These are phyloP conservation scores for Thelonectria blattea DNA, from an alignment of 2,329 filamentous ascomycete species.

Conservation along the genomic window DNA sequence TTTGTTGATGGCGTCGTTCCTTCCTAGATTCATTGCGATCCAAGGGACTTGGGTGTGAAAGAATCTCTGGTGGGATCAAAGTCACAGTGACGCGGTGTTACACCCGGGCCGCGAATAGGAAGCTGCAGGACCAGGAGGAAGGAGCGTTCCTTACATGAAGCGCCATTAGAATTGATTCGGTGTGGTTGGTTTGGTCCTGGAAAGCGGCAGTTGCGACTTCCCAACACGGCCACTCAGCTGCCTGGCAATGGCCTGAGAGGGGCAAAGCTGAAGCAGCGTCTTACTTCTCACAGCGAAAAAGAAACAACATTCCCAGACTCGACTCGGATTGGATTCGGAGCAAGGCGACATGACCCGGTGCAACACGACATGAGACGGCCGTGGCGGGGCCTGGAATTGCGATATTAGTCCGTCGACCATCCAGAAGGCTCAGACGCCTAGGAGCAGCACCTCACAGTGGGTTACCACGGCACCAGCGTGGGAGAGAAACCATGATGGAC, in stretches of 20 bases:
- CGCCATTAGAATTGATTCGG: neutral
- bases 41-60: neutral
- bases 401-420: neutral
- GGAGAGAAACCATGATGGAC: neutral
- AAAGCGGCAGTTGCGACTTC: neutral
- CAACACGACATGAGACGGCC: constrained; percentile 1
- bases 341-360: constrained; percentile 1
- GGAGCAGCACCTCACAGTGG: neutral
- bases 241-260: constrained; percentile 5
- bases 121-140: neutral
- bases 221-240: neutral
- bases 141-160: neutral
- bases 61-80: neutral
- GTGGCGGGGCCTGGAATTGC: constrained; percentile 3
- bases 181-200: neutral
- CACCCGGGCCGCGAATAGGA: neutral
- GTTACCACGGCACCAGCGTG: neutral
- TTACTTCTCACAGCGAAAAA: neutral
- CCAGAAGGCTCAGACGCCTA: neutral
- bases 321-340: neutral
- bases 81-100: neutral
- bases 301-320: neutral
- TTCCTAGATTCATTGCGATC: neutral
- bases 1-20: neutral
- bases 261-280: neutral